Percentiles rank a stretch among this genome's conserved stretches.
Conservation (phyloP, 257 asterid genomes). For the Nicotiana noctiflora region DNA sequence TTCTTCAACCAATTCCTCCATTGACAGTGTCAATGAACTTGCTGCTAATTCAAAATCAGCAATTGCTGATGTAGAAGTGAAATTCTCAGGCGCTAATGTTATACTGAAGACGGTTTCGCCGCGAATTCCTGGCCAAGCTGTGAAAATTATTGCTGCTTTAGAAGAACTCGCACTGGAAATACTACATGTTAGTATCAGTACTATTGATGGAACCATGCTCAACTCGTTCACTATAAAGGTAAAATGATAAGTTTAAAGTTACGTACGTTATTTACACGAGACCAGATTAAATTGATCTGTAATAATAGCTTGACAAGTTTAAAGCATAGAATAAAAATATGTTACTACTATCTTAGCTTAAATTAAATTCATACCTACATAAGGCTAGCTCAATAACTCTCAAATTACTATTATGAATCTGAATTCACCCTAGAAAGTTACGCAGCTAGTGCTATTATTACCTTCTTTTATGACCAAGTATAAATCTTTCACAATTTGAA, state of each 20-base stretch:
- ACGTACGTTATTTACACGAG: not conserved
- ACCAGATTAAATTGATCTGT: not conserved
- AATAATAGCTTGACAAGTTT: too few species aligned
- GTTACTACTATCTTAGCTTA: too few species aligned
- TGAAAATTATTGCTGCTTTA: conserved; percentile 51
- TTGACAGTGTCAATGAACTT: conserved; percentile 57
- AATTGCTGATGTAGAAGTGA: conserved; percentile 85
- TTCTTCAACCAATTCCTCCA: conserved; percentile 31
- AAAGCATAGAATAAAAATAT: too few species aligned
- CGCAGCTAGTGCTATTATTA: not conserved
- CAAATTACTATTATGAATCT: not conserved
- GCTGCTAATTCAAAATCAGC: conserved; percentile 74
- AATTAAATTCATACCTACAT: not conserved
- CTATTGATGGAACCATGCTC: conserved; percentile 57
- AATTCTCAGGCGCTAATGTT: conserved; percentile 68
- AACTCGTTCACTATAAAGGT: conserved; percentile 92
- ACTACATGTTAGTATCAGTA: conserved; percentile 61
- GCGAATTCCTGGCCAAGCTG: conserved; percentile 63
- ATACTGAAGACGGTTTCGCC: conserved; percentile 59
- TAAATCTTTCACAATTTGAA: not conserved
- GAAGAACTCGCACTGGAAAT: conserved; percentile 71
- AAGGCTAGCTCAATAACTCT: not conserved
- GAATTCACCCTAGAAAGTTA: not conserved
- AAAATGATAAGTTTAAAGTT: not conserved
- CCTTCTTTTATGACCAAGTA: not conserved